Conservation (phyloP, 768 basidiomycete genomes). For the Russula ochroleuca region DNA sequence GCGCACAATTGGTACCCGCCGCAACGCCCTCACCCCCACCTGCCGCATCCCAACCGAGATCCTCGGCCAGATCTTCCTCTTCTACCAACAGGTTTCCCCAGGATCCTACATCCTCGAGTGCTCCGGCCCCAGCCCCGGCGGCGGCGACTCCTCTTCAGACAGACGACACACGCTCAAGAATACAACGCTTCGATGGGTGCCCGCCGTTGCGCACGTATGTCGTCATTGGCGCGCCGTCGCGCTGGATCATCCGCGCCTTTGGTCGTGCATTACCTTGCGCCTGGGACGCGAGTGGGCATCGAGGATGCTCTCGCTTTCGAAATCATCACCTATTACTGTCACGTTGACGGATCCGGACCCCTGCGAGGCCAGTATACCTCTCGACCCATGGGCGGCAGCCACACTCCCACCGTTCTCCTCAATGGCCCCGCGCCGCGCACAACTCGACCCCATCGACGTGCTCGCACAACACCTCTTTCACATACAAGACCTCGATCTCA, state of each 20-base stretch:
- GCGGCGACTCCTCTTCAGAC: neutral
- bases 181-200: conserved; percentile 14
- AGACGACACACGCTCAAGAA: neutral
- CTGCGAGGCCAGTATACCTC: neutral
- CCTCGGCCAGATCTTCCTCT: conserved; percentile 20
- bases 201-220: conserved; percentile 19
- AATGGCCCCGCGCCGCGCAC: neutral
- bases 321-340: conserved; percentile 12
- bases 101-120: neutral
- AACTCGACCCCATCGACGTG: conserved; percentile 11
- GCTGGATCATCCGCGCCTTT: conserved; percentile 13
- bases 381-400: neutral
- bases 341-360: neutral
- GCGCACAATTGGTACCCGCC: conserved; percentile 13
- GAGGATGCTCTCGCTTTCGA: conserved; percentile 18
- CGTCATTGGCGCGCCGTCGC: conserved; percentile 21
- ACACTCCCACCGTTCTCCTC: neutral
- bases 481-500: conserved; percentile 14
- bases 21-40: conserved; percentile 19
- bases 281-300: conserved; percentile 14
- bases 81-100: conserved; percentile 7
- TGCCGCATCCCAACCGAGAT: conserved; percentile 22
- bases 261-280: conserved; percentile 9
- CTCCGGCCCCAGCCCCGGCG: neutral
- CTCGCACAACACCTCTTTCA: conserved; percentile 19